Conservation (phyloP, 2,329 filamentous ascomycete genomes). For the Diatrype stigma region DNA sequence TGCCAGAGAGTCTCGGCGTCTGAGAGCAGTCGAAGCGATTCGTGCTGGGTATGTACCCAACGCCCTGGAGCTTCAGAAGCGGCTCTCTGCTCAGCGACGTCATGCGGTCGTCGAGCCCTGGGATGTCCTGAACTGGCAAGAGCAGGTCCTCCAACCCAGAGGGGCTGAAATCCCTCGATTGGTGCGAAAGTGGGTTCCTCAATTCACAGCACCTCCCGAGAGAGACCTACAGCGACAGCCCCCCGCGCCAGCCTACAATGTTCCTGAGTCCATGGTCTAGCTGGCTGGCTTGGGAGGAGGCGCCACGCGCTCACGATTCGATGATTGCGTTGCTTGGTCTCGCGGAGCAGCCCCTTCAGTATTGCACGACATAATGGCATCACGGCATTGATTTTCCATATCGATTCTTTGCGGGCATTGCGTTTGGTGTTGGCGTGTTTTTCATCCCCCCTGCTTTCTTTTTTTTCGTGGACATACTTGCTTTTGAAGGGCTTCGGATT, state of each 20-base stretch:
- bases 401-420: conserved; percentile 27
- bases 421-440: conserved; percentile 28
- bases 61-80: conserved; percentile 29
- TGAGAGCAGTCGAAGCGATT: conserved; percentile 41
- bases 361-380: conserved; percentile 21
- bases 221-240: conserved; percentile 10
- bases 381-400: conserved; percentile 18
- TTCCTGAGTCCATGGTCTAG: conserved; percentile 27
- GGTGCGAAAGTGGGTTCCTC: conserved; percentile 41
- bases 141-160: conserved; percentile 35
- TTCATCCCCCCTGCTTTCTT: no score
- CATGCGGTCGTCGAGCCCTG: conserved; percentile 38
- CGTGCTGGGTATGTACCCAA: conserved; percentile 31
- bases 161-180: conserved; percentile 39
- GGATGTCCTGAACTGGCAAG: conserved; percentile 47
- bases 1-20: conserved; percentile 55
- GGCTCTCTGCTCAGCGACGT: conserved; percentile 33
- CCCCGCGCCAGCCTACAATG: conserved; percentile 13
- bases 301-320: conserved; percentile 18
- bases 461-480: conserved; percentile 23
- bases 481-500: background rate
- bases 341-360: conserved; percentile 13
- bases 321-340: conserved; percentile 15
- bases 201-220: conserved; percentile 21
- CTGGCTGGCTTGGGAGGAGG: conserved; percentile 8